Evolutionary conservation across 768 basidiomycete species (phyloP), one percentile per base, ranked within the genome.

Genomic region (Xerocomus potaroensis): DNA sequence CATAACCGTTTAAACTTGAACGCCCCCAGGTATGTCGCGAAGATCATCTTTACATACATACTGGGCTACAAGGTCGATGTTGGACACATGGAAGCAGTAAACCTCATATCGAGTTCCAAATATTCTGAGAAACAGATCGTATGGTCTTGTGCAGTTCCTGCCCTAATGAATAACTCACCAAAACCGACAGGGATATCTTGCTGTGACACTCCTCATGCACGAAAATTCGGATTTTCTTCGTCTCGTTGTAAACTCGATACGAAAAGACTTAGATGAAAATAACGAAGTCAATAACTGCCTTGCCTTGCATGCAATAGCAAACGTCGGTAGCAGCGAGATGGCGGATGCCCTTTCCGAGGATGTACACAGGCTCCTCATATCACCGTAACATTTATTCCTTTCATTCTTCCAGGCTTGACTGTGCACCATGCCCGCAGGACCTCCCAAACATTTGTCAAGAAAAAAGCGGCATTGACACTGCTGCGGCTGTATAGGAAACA

Each of bases 71-170:
- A 96, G 69, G 93, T 98, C 57, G 96, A 99, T 64, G 81, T 98
- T 18, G 96, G 96, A 14, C 96, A 98, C 67, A 96, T 98, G 94
- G 94, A 98, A 62, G 95, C 96, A 21, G 92, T 98, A 55, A 98
- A 99, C 66, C 78, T 99, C 54, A 97, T 99, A 55, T 89, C 94
- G 22, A 92, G 90, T 60, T 69, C 80, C 26, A 98, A 97, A 60
- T 99, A 99, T 64, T 92, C 87, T 60, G 96, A 99, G 73, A 99
- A 99, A 69, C 96, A 99, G 67, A 98, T 99, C 53, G 95, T 96
- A 63, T 55, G 90, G 67, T 22, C 44, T 46, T 34, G n/a, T 35
- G 18, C 12, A 21, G n/a, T 33, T 32, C 24, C 21, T 2, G 3
- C 30, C 40, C 22, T 3, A 29, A 39, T 29, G 34, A 10, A 18